Evolutionary conservation across 208 protist species (phyloP), one percentile per base, ranked within the genome.

Genomic region (Trypanosoma brucei): DNA sequence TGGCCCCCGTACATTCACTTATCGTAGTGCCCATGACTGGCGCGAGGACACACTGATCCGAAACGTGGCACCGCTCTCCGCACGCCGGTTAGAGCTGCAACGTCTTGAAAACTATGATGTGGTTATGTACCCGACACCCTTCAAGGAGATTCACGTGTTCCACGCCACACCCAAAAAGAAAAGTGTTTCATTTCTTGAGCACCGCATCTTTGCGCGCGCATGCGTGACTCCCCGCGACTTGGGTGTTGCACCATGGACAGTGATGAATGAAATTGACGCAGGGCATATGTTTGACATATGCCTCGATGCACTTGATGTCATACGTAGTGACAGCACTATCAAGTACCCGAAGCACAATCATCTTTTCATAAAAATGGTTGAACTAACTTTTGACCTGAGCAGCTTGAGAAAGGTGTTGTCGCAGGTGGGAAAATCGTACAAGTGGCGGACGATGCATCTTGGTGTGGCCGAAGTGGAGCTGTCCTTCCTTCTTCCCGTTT

Each of bases 31-130:
- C 14, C 49, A 46, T 49, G 62, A 42, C 58, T 88, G 55, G 75
- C 81, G 62, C 4, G 94, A 97, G 71, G 96, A 98, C 60, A 69
- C 75, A 53, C 81, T 98, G 49, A 88, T 97, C 51, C 86, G 97
- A 61, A 93, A 98, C 76, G 86, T 98, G 49, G 86, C 96, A 60
- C 95, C 97, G 1, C 89, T 97, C 37, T 87, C 96, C 48, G 95
- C 96, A 0, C 94, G 96, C 57, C 84, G 96, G 53, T 83, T 99
- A 9, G 96, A 98, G 72, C 79, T 99, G 7, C 77, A 86, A 52
- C 86, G 91, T 44, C 72, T 99, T 11, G 60, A 59, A 3, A 98
- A 98, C 74, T 99, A 97, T 71, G 75, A 96, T 54, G 83, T 98
- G 6, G 62, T 46, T 46, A 91, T 89, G 75, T 84, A 92, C 68